These are phyloP conservation scores for Tolypocladium tropicale DNA, from an alignment of 2,329 filamentous ascomycete species.

Conservation along the genomic window DNA sequence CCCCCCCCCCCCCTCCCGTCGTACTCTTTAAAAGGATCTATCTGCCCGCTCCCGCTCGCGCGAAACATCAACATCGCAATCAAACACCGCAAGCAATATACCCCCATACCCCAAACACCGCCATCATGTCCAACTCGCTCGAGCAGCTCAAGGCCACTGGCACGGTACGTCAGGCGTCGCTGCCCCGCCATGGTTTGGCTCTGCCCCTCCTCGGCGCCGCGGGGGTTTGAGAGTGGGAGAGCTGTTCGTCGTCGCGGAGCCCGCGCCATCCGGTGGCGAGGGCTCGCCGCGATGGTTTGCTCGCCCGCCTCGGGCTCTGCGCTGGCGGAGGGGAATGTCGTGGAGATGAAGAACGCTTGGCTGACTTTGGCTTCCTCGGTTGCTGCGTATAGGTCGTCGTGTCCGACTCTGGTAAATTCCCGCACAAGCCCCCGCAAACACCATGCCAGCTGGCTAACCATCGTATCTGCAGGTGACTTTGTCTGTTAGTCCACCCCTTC, in stretches of 20 bases:
- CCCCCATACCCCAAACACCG: not conserved
- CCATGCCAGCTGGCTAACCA: conserved; percentile 11
- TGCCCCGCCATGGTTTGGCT: conserved; percentile 13
- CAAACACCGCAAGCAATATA: too few species aligned
- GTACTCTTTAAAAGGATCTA: not conserved
- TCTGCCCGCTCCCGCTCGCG: not conserved
- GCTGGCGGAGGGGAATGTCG: too few species aligned
- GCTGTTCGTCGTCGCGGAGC: not conserved
- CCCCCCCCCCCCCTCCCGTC: not conserved
- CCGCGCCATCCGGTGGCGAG: not conserved
- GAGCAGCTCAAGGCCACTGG: conserved; percentile 95
- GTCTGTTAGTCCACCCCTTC: conserved; percentile 47
- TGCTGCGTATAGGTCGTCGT: conserved; percentile 63
- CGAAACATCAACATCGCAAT: not conserved
- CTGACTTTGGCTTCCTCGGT: conserved; percentile 12
- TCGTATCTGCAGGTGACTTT: conserved; percentile 53
- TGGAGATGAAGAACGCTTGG: conserved; percentile 1
- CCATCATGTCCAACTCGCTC: conserved; percentile 75
- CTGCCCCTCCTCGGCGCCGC: not conserved
- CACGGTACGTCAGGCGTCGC: conserved; percentile 59
- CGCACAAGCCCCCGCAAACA: conserved; percentile 11
- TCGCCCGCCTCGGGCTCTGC: not conserved
- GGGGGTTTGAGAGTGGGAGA: not conserved
- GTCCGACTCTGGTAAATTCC: conserved; percentile 79
- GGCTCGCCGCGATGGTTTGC: not conserved